Evolutionary conservation across 192 early-diverging fungal genomes (phyloP).

Genomic region (Entrophospora sp.): DNA sequence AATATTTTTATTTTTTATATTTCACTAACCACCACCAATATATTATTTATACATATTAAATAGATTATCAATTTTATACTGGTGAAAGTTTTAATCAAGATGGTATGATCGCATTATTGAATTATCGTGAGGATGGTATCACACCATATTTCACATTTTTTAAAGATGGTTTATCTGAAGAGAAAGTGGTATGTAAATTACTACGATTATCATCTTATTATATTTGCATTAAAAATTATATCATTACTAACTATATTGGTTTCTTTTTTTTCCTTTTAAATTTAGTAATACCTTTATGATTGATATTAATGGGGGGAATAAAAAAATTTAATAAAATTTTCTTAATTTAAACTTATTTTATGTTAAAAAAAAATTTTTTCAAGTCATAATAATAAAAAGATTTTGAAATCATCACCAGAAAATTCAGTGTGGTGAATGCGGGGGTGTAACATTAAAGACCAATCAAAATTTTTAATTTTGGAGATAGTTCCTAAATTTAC

Average conservation of each 20-base stretch:
- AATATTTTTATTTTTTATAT: background rate
- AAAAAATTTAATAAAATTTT: background rate
- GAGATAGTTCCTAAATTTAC: too few relatives aligned
- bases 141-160: conserved; percentile 90
- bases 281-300: background rate
- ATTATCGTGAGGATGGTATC: conserved; percentile 90
- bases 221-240: too few relatives aligned
- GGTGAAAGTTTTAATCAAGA: conserved; percentile 83
- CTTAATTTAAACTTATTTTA: background rate
- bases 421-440: background rate
- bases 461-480: too few relatives aligned
- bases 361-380: background rate
- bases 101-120: conserved; percentile 79
- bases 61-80: conserved; percentile 85
- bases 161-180: conserved; percentile 71
- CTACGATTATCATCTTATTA: too few relatives aligned
- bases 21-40: too few relatives aligned
- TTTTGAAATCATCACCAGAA: background rate
- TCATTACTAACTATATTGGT: too few relatives aligned
- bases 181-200: conserved; percentile 54
- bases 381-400: background rate
- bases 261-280: too few relatives aligned
- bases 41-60: background rate
- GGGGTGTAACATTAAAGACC: background rate
- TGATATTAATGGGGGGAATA: background rate